These are phyloP conservation scores for Naganishia friedmannii DNA, from an alignment of 768 basidiomycete genomes.

Conservation along the genomic window DNA sequence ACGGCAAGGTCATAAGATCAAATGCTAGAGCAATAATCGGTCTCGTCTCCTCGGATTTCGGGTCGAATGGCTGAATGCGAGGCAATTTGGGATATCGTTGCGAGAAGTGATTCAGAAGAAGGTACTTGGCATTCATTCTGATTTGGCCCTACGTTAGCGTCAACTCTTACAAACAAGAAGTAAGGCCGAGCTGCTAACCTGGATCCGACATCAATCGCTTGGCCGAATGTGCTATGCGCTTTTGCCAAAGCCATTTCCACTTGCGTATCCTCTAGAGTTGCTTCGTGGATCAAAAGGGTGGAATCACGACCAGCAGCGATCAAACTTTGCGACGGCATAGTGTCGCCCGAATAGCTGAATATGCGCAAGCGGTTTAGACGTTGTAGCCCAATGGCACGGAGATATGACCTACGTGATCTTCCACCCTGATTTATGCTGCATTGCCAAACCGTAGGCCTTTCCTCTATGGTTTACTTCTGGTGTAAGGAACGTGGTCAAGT, in stretches of 20 bases:
- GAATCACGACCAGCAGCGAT: constrained; percentile 64
- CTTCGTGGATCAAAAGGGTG: constrained; percentile 88
- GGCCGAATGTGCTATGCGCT: constrained; percentile 83
- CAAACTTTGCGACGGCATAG: constrained; percentile 69
- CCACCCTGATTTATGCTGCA: constrained; percentile 71
- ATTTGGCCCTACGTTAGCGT: constrained; percentile 7
- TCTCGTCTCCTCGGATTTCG: constrained; percentile 43
- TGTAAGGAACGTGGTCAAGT: constrained; percentile 62
- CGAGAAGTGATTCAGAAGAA: constrained; percentile 93
- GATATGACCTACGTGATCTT: constrained; percentile 63
- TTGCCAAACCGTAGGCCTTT: constrained; percentile 67
- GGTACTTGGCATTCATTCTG: constrained; percentile 79
- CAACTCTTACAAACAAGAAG: not conserved
- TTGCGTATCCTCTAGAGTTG: constrained; percentile 84
- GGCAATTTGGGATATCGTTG: constrained; percentile 88
- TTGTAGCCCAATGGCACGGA: not conserved
- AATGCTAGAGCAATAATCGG: constrained; percentile 72
- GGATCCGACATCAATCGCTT: constrained; percentile 75
- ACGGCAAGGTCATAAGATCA: constrained; percentile 68
- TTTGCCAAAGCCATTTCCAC: constrained; percentile 68
- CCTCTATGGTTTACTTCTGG: constrained; percentile 73
- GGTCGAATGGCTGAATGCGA: constrained; percentile 52
- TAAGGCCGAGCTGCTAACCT: constrained; percentile 55
- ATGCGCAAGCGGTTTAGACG: not conserved
- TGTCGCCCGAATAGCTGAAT: constrained; percentile 85